Percentiles rank a stretch among this genome's conserved stretches.
Evolutionary conservation across 768 basidiomycete genomes (phyloP).

Genomic region (Lentinus tigrinus): DNA sequence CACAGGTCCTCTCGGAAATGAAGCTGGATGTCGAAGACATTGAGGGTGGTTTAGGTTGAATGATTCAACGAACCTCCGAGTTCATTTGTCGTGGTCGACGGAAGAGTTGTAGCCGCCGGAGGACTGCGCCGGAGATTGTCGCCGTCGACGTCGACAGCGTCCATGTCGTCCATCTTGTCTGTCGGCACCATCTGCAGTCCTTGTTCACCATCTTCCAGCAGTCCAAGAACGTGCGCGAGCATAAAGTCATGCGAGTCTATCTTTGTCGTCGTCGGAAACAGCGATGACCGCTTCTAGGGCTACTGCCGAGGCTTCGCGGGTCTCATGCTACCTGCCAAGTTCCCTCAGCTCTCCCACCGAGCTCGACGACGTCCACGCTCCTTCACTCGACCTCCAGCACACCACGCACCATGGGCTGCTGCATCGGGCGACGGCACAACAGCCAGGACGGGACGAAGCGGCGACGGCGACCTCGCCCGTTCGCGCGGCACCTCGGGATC

Average conservation of each 20-base stretch:
- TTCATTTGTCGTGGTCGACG: no score
- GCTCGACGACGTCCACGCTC: neutral
- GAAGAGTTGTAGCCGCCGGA: no score
- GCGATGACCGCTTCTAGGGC: neutral
- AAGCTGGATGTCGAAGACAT: no score
- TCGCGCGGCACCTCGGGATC: slow-evolving; percentile 40
- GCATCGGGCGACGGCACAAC: neutral
- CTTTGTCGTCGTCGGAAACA: neutral
- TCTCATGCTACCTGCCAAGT: neutral
- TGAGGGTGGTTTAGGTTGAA: no score
- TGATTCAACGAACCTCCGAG: no score
- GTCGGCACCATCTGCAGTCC: neutral
- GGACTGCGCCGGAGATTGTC: no score
- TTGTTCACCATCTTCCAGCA: neutral
- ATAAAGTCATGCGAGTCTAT: neutral
- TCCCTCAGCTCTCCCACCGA: neutral
- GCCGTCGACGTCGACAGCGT: no score
- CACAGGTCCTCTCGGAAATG: no score
- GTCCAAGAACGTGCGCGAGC: neutral
- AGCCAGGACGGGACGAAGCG: neutral
- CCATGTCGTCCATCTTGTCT: no score
- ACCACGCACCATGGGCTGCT: neutral
- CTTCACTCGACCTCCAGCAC: neutral
- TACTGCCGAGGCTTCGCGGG: neutral
- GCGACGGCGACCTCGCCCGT: slow-evolving; percentile 19